Percentiles rank a stretch among this genome's conserved stretches.
These are phyloP conservation scores for Pythium aristosporum DNA, from an alignment of 352 stramenopile species.

Conservation along the genomic window DNA sequence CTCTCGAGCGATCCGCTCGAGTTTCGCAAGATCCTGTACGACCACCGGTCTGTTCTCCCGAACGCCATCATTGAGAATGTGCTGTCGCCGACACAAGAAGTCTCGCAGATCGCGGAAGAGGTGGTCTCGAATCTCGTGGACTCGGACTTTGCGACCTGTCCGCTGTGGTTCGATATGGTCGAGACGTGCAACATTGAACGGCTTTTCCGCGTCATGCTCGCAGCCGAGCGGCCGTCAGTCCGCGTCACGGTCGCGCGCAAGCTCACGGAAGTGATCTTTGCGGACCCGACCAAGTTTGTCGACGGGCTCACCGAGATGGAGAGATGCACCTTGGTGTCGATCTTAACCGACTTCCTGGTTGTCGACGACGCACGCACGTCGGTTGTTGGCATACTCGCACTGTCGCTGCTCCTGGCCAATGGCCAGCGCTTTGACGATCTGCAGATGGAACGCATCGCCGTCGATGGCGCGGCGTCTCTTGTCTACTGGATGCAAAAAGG, in stretches of 20 bases:
- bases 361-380: constrained; percentile 73
- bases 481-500: constrained; percentile 87
- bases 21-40: constrained; percentile 80
- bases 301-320: constrained; percentile 55
- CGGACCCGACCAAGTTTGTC: constrained; percentile 48
- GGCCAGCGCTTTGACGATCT: constrained; percentile 45
- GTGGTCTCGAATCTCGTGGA: constrained; percentile 77
- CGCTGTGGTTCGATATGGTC: constrained; percentile 76
- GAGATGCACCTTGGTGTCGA: constrained; percentile 59
- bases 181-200: constrained; percentile 57
- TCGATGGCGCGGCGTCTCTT: constrained; percentile 63
- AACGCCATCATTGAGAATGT: constrained; percentile 66
- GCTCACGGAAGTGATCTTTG: constrained; percentile 76
- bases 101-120: constrained; percentile 62
- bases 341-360: constrained; percentile 66
- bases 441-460: constrained; percentile 77
- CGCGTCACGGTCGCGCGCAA: constrained; percentile 70
- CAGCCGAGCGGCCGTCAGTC: constrained; percentile 50
- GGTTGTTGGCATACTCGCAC: constrained; percentile 65
- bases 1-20: constrained; percentile 73
- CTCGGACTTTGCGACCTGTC: constrained; percentile 80
- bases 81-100: constrained; percentile 44
- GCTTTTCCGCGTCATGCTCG: constrained; percentile 60
- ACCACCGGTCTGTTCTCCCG: constrained; percentile 55
- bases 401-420: constrained; percentile 66